These are phyloP conservation scores for Saturnispora ahearnii DNA, from an alignment of 805 yeast species.

Conservation along the genomic window DNA sequence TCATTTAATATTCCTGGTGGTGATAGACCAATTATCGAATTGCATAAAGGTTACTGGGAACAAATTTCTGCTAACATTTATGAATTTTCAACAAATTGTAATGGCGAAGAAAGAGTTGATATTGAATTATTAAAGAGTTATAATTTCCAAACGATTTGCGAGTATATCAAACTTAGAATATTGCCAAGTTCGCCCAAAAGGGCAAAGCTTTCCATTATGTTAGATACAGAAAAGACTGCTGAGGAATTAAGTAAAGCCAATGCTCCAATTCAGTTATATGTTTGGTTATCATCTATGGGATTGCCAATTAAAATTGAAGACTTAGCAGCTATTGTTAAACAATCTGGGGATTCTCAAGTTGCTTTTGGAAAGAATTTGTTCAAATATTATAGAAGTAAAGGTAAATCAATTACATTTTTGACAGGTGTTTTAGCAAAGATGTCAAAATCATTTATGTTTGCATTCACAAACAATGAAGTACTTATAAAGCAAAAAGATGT, in stretches of 20 bases:
- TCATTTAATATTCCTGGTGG: slow-evolving; percentile 18
- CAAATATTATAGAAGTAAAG: slow-evolving; percentile 34
- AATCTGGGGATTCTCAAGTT: slow-evolving; percentile 31
- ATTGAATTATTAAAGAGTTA: slow-evolving; percentile 24
- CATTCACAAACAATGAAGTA: background rate
- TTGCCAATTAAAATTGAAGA: slow-evolving; percentile 35
- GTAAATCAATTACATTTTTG: slow-evolving; percentile 24
- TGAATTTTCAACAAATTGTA: slow-evolving; percentile 28
- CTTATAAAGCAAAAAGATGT: background rate
- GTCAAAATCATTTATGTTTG: slow-evolving; percentile 13
- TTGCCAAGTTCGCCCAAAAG: slow-evolving; percentile 30
- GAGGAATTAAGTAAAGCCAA: slow-evolving; percentile 30
- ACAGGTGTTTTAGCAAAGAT: slow-evolving; percentile 19
- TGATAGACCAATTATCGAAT: slow-evolving; percentile 21
- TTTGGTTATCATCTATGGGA: slow-evolving; percentile 39
- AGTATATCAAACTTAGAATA: slow-evolving; percentile 29
- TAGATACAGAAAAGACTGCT: slow-evolving; percentile 30
- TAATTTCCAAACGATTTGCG: slow-evolving; percentile 26
- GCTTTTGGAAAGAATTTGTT: slow-evolving; percentile 33
- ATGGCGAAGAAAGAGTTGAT: slow-evolving; percentile 30
- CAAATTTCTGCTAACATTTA: slow-evolving; percentile 39
- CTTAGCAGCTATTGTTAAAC: slow-evolving; percentile 31
- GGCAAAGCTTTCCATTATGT: slow-evolving; percentile 35
- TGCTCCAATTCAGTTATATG: slow-evolving; percentile 33
- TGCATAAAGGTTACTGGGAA: slow-evolving; percentile 43